Conservation (phyloP, 2,329 filamentous ascomycete species). For the Aureobasidium sp. region DNA sequence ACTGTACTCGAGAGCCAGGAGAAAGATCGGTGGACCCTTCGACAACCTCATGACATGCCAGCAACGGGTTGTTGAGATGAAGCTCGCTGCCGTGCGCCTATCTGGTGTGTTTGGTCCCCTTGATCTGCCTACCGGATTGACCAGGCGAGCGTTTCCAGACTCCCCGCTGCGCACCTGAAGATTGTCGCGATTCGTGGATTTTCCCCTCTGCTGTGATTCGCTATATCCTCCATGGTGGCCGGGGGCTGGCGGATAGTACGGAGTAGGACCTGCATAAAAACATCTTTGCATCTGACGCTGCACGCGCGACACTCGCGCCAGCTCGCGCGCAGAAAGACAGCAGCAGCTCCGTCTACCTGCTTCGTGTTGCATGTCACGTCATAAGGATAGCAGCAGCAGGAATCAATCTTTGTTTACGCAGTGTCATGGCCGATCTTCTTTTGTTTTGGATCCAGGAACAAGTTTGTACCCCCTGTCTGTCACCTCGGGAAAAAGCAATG, state of each 20-base stretch:
- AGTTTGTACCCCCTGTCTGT: constrained; percentile 2
- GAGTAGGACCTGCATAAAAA: background rate
- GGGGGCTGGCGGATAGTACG: background rate
- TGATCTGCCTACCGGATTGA: background rate
- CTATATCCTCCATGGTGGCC: background rate
- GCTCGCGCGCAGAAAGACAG: background rate
- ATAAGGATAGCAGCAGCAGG: background rate
- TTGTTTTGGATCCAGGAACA: constrained; percentile 7
- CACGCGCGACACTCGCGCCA: background rate
- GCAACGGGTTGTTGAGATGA: background rate
- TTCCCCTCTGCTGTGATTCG: background rate
- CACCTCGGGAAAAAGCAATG: constrained; percentile 2
- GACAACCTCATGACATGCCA: background rate
- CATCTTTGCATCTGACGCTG: background rate
- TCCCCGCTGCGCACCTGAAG: background rate
- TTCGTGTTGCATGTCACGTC: background rate
- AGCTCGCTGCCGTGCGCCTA: background rate
- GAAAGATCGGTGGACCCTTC: background rate
- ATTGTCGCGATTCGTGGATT: background rate
- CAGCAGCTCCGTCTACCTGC: background rate
- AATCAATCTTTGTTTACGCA: background rate
- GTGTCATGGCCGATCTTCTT: background rate
- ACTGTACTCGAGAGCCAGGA: background rate
- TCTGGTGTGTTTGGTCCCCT: background rate
- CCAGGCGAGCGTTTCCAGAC: background rate